A percentile compares a stretch with the other conserved stretches of the same genome.
phyloP scores from a whole-genome alignment of 805 yeast species.

The Starmerella bacillaris region DNA sequence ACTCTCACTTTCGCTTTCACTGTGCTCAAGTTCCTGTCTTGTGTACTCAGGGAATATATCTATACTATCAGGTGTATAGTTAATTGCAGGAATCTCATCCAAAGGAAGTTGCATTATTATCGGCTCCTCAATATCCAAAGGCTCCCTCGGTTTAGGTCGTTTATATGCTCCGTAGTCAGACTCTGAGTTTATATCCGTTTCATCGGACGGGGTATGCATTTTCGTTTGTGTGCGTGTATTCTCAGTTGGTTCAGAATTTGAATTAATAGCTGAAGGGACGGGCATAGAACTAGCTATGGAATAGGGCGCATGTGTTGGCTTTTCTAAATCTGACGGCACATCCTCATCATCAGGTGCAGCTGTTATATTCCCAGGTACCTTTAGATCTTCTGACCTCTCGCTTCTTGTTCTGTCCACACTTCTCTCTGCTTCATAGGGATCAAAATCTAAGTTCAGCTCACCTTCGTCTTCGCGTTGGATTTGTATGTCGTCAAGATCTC shows the following conservation, averaged over 20 bases:
- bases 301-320: no score
- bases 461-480: no score
- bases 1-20: constrained; percentile 10
- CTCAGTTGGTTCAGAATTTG: not conserved
- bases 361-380: no score
- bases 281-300: no score
- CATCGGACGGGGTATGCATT: not conserved
- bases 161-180: not conserved
- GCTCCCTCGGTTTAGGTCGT: constrained; percentile 10
- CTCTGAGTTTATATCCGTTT: not conserved
- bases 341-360: no score
- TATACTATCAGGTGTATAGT: constrained; percentile 4
- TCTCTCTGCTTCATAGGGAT: no score
- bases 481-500: no score
- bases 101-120: constrained; percentile 8
- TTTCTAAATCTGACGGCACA: no score
- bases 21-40: constrained; percentile 9
- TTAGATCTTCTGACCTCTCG: no score
- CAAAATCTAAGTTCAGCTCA: no score
- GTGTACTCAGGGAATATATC: constrained; percentile 4
- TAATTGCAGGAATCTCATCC: constrained; percentile 8
- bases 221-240: not conserved
- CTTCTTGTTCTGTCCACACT: no score
- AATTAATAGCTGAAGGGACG: no score
- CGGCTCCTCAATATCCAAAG: constrained; percentile 8